phyloP scores from a whole-genome alignment of 805 yeast genomes.

The Clavispora vitiphila region DNA sequence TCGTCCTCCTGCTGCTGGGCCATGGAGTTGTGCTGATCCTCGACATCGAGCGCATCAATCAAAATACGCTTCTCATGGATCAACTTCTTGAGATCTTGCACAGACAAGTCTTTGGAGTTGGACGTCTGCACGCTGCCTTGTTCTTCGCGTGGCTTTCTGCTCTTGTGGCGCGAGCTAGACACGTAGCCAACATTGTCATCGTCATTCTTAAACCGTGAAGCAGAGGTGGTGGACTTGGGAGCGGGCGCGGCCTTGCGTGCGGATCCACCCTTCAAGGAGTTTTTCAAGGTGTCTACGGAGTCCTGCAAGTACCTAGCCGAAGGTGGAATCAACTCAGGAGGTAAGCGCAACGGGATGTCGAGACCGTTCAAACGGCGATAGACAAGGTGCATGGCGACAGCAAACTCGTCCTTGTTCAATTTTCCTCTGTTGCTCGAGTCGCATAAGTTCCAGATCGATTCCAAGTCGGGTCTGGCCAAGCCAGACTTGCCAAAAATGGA shows the following conservation, averaged over 20 bases:
- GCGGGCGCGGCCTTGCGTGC: slow-evolving; percentile 15
- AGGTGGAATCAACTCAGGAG: slow-evolving; percentile 88
- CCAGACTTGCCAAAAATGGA: slow-evolving; percentile 89
- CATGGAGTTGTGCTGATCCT: slow-evolving; percentile 44
- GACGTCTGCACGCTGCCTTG: slow-evolving; percentile 16
- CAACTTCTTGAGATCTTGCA: slow-evolving; percentile 55
- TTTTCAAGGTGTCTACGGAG: slow-evolving; percentile 65
- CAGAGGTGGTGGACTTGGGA: slow-evolving; percentile 21
- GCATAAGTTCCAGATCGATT: slow-evolving; percentile 84
- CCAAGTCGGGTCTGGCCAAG: slow-evolving; percentile 76
- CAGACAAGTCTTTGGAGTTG: slow-evolving; percentile 34
- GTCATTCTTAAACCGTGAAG: slow-evolving; percentile 59
- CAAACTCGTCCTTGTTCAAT: slow-evolving; percentile 84
- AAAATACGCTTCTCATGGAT: slow-evolving; percentile 69
- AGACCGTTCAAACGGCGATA: slow-evolving; percentile 86
- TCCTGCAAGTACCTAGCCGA: slow-evolving; percentile 71
- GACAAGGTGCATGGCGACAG: slow-evolving; percentile 95
- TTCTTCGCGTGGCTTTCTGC: slow-evolving; percentile 22
- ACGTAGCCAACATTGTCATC: slow-evolving; percentile 66
- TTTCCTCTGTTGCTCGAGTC: slow-evolving; percentile 80
- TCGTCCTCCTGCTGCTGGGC: slow-evolving; percentile 31
- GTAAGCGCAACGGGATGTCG: slow-evolving; percentile 75
- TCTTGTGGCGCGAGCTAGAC: slow-evolving; percentile 60
- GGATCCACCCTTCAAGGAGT: slow-evolving; percentile 44
- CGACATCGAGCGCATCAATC: slow-evolving; percentile 66